These are phyloP conservation scores for Microdochium bolleyi DNA, from an alignment of 2,329 filamentous ascomycete genomes.

Conservation along the genomic window DNA sequence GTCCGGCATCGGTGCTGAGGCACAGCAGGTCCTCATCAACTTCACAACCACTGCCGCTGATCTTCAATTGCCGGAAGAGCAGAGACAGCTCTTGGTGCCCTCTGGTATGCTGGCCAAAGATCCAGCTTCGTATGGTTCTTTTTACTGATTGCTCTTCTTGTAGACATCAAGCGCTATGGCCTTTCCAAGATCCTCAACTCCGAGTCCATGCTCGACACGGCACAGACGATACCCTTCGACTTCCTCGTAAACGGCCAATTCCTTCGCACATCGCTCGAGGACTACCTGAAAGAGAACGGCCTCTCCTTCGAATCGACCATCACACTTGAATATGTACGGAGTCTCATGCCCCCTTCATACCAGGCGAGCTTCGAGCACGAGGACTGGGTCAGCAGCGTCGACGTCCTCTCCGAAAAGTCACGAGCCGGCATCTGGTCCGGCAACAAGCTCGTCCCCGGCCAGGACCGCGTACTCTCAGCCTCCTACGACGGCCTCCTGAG, in stretches of 20 bases:
- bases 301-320: slow-evolving; percentile 84
- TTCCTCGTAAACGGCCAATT: slow-evolving; percentile 94
- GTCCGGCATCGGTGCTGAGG: slow-evolving; percentile 10
- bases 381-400: slow-evolving; percentile 88
- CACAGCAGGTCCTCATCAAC: slow-evolving; percentile 54
- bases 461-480: slow-evolving; percentile 76
- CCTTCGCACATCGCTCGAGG: slow-evolving; percentile 79
- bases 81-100: slow-evolving; percentile 54
- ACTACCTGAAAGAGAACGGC: slow-evolving; percentile 79
- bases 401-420: slow-evolving; percentile 66
- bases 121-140: neutral
- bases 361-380: slow-evolving; percentile 93
- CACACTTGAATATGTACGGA: slow-evolving; percentile 87
- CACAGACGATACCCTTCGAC: slow-evolving; percentile 71
- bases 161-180: slow-evolving; percentile 63
- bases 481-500: slow-evolving; percentile 86
- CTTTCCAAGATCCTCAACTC: slow-evolving; percentile 65
- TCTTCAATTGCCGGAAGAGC: slow-evolving; percentile 54
- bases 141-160: slow-evolving; percentile 1
- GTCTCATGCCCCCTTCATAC: slow-evolving; percentile 80
- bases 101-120: slow-evolving; percentile 32
- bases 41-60: slow-evolving; percentile 58
- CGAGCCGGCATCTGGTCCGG: slow-evolving; percentile 49
- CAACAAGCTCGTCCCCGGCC: slow-evolving; percentile 39
- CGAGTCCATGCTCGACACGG: slow-evolving; percentile 60